Evolutionary conservation across 2,329 filamentous ascomycete genomes (phyloP).

Genomic region (Biscogniauxia marginata): DNA sequence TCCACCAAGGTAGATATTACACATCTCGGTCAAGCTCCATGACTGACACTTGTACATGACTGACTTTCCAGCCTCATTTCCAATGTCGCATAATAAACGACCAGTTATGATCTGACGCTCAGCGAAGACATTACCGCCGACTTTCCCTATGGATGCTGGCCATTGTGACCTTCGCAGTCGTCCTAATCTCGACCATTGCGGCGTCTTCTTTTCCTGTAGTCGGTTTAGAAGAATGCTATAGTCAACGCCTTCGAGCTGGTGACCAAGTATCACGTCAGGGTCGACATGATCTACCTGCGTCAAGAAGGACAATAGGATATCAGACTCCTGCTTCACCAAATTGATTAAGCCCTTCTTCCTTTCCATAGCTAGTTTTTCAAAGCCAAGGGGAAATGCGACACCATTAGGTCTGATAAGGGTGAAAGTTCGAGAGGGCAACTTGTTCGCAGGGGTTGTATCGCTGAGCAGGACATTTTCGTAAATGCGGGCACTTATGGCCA

Average conservation of each 20-base stretch:
- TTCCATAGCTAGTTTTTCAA: conserved; percentile 71
- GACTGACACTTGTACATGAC: conserved; percentile 97
- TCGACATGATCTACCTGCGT: conserved; percentile 85
- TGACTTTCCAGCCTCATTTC: conserved; percentile 95
- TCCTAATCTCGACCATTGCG: conserved; percentile 92
- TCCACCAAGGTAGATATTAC: conserved; percentile 77
- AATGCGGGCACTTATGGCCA: conserved; percentile 86
- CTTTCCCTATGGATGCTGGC: conserved; percentile 83
- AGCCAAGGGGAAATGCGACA: conserved; percentile 77
- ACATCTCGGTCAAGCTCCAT: conserved; percentile 98
- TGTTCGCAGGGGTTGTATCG: conserved; percentile 85
- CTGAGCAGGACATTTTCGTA: conserved; percentile 87
- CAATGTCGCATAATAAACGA: conserved; percentile 86
- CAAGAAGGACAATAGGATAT: conserved; percentile 84
- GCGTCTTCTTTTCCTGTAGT: conserved; percentile 84
- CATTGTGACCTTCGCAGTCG: conserved; percentile 79
- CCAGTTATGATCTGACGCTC: conserved; percentile 89
- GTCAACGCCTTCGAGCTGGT: conserved; percentile 96
- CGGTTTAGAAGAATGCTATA: conserved; percentile 88
- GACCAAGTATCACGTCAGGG: conserved; percentile 89
- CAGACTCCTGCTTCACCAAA: conserved; percentile 78
- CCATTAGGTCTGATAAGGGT: conserved; percentile 84
- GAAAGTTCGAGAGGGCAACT: conserved; percentile 85
- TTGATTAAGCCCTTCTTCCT: conserved; percentile 76
- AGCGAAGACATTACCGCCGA: conserved; percentile 86